These are phyloP conservation scores for Avicennia marina DNA, from an alignment of 257 asterid genomes.

Conservation along the genomic window DNA sequence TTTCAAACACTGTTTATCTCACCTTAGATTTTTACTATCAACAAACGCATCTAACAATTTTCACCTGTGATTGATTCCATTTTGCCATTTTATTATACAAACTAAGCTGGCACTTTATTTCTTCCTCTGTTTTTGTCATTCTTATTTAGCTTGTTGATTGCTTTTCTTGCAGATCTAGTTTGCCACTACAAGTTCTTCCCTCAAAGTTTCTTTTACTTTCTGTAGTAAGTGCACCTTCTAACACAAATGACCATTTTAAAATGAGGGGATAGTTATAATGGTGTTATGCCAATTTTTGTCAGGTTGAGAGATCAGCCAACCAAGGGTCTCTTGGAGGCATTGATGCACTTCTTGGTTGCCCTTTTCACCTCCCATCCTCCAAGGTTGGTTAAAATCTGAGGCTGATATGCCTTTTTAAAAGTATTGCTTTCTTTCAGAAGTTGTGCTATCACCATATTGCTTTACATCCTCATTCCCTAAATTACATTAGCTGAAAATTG, in stretches of 20 bases:
- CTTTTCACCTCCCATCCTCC: conserved; percentile 79
- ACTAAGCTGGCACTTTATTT: background rate
- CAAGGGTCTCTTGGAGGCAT: conserved; percentile 86
- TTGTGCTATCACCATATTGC: background rate
- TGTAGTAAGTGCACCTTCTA: conserved; percentile 44
- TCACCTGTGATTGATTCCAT: background rate
- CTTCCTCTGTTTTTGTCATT: conserved; percentile 1
- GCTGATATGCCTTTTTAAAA: conserved; percentile 10
- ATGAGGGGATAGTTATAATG: conserved; percentile 15
- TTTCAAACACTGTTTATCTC: background rate
- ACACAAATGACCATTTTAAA: conserved; percentile 8
- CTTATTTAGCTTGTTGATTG: conserved; percentile 3
- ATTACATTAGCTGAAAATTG: too few species aligned
- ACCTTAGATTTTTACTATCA: background rate
- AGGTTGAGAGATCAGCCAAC: conserved; percentile 76
- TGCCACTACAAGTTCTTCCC: conserved; percentile 75
- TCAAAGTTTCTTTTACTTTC: conserved; percentile 65
- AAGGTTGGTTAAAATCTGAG: conserved; percentile 45
- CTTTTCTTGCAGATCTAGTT: conserved; percentile 46
- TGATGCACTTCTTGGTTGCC: conserved; percentile 94
- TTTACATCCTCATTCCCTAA: background rate
- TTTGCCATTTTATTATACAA: background rate
- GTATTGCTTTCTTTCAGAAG: background rate
- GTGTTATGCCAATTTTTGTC: conserved; percentile 19
- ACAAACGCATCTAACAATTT: background rate